Base-by-base conservation (phyloP, 106 monocot species). In the Chionographis japonica region DNA sequence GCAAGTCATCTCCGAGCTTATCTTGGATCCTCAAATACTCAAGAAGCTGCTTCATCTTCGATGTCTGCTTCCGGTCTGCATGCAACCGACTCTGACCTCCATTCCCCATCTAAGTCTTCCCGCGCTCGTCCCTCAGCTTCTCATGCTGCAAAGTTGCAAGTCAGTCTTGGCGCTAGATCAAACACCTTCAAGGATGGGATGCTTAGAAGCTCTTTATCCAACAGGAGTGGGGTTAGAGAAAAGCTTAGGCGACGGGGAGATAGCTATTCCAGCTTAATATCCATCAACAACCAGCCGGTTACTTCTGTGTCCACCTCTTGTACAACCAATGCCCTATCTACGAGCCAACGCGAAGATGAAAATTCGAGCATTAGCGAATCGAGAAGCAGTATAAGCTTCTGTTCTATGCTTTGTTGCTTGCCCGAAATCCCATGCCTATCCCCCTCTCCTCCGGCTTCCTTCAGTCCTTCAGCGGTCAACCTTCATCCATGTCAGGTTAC, bases 1-100 rank as follows among this genome's bases (percentile, higher is more conserved):
- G 98, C 85, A 9, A 75, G 52, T 57, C 90, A 90, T 81, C 69
- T 98, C 19, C 80, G 85, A 37, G 67, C 79, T 16, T 90, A 85
- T 55, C 78, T 78, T 77, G 74, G 74, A 8, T 76, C 74, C 5
- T 62, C 84, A 15, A 74, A 56, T 54, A 20, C 50, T 53, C 15
- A 52, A 18, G 56, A 71, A 56, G 46, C 71, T 37, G 61, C 62
- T 76, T 63, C 66, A 52, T 18, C 61, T 40, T 54, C 67, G 41
- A 54, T 54, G 11, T 61, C 56, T 56, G 6, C 56, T 65, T 69
- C 70, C 35, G 58, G 9, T 49, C 4, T 71, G 12, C 39, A 51
- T 54, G 54, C 67, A 17, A 57, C 60, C 7, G 68, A 60, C 19
- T 3, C 59, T 12, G 62, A 69, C 58, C 52, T 16, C 16, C 54